Evolutionary conservation across 1,284 basidiomycete genomes (phyloP).

Genomic region (Leccinum griseonigrum): DNA sequence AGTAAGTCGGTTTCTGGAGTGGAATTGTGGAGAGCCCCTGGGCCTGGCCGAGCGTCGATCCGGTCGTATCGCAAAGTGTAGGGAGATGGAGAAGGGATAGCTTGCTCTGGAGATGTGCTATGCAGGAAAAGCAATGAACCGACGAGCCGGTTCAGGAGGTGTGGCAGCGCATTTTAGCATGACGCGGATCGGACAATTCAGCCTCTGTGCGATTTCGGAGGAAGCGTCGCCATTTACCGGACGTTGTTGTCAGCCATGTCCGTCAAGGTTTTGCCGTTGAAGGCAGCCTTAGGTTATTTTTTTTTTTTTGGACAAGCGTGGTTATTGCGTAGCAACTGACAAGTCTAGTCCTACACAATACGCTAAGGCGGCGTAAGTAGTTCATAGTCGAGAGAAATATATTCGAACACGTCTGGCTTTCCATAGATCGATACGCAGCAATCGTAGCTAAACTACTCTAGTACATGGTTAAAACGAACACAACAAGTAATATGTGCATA

Average conservation of each 20-base stretch:
- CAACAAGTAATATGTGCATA: no score
- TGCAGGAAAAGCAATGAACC: constrained; percentile 13
- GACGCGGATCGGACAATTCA: constrained; percentile 17
- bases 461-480: no score
- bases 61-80: constrained; percentile 22
- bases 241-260: constrained; percentile 14
- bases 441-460: no score
- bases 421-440: no score
- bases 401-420: no score
- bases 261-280: constrained; percentile 1
- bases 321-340: no score
- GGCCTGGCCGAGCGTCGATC: constrained; percentile 21
- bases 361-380: no score
- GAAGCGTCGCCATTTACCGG: constrained; percentile 10
- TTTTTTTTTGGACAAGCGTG: no score
- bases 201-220: constrained; percentile 11
- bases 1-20: neutral
- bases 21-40: neutral
- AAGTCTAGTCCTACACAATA: no score
- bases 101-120: constrained; percentile 6
- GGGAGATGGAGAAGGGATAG: neutral
- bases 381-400: no score
- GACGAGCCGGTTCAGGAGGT: constrained; percentile 23
- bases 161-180: constrained; percentile 4
- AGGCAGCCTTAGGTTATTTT: neutral